Evolutionary conservation across 2,329 filamentous ascomycete genomes (phyloP), one percentile per base, ranked within the genome.

Genomic region (Gnomoniopsis smithogilvyi): DNA sequence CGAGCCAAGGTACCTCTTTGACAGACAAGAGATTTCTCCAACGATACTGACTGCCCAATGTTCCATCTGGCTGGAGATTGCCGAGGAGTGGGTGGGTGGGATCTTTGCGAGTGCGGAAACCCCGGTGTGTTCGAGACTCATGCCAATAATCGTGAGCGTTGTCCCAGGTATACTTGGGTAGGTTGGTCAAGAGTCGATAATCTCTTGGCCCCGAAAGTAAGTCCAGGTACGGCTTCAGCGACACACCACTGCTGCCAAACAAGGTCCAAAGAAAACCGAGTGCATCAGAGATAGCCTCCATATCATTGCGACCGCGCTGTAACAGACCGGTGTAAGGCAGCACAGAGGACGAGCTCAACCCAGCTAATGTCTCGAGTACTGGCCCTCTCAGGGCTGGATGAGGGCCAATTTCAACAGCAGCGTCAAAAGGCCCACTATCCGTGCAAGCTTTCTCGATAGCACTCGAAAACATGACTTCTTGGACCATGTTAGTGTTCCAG

Each of bases 301-400:
- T 19, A 41, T 41, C 45, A 22, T 43, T 14, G 6, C 3, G 1
- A 26, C 34, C 34, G 21, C 54, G 45, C 15, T 22, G 2, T 14
- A 56, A 19, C 7, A 22, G 10, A 3, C 45, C 54, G 8, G 33
- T n/a, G 30, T 56, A 50, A 2, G 54, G 6, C 19, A 6, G 21
- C 19, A 17, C 38, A 17, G 7, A 7, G 62, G 58, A 17, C 48
- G 47, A 10, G 60, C 46, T 30, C 30, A 3, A 55, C 58, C 58
- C 53, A 0, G 63, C 47, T 7, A 7, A 65, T 64, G 65, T 73
- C 51, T 77, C 70, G 6, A 64, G 67, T 0, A 71, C 61, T 0
- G 77, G 77, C 0, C 71, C 73, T 54, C 73, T 72, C 0, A 79
- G 69, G 0, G 76, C 75, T 1, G 76, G 70, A 50, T 73, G 70